phyloP scores from a whole-genome alignment of 2,329 filamentous ascomycete species.

The Rhinocladiella similis region DNA sequence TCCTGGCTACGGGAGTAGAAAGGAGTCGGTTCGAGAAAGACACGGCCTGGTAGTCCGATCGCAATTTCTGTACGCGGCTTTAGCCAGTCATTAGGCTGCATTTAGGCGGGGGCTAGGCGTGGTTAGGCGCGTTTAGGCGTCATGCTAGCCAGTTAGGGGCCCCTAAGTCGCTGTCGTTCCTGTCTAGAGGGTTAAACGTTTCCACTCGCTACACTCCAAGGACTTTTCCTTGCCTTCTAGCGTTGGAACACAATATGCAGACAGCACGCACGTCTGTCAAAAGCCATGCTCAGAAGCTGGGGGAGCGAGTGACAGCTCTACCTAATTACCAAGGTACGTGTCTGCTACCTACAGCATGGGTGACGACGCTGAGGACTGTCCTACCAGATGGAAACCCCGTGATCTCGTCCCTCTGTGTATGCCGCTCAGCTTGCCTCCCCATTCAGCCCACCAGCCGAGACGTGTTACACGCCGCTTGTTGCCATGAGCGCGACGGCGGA shows the following conservation, averaged over 20 bases:
- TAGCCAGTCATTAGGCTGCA: background rate
- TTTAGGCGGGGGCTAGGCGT: background rate
- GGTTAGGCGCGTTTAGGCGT: background rate
- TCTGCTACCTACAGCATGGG: background rate
- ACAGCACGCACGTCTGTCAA: background rate
- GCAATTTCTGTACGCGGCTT: background rate
- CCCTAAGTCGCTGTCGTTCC: background rate
- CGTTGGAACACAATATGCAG: no score
- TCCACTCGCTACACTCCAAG: background rate
- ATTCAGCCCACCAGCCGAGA: background rate
- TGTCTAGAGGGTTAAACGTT: background rate
- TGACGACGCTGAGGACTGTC: background rate
- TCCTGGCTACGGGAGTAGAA: background rate
- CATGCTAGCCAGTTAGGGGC: background rate
- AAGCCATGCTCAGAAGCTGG: background rate
- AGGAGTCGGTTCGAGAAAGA: background rate
- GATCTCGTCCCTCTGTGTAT: background rate
- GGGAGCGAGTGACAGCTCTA: background rate
- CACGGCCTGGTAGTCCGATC: background rate
- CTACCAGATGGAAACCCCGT: background rate
- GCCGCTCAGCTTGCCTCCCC: background rate
- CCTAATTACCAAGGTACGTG: background rate
- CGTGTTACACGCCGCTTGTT: background rate
- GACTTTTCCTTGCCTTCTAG: background rate
- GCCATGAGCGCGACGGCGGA: background rate